Evolutionary conservation across 2,329 filamentous ascomycete genomes (phyloP), one percentile per base, ranked within the genome.

Genomic region (Claviceps fusiformis): DNA sequence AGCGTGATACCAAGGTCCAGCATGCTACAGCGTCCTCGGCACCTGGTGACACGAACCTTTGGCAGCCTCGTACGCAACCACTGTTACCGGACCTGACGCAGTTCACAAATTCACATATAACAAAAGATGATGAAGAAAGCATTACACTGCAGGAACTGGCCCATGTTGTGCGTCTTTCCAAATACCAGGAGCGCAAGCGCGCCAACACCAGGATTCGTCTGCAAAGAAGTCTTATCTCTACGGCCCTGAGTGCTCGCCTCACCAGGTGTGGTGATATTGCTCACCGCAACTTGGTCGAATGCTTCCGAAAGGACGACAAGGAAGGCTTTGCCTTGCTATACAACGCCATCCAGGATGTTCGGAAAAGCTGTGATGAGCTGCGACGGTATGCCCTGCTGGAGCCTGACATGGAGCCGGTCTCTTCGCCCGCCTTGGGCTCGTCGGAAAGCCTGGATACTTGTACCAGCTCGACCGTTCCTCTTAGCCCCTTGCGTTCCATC

Each of bases 171-270:
- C 82, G 86, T 58, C 74, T 90, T 59, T 86, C 86, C 66, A 86
- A 84, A 64, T 89, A 90, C 67, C 87, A 92, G 70, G 85, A 89
- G 75, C 85, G 86, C 75, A 87, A 88, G 75, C 82, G 86, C 71
- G 77, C 80, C 60, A 84, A 85, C 65, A 86, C 84, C 49, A 79
- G 87, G 61, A 75, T 86, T 60, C 83, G 86, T 56, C 76, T 93
- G 54, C 86, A 90, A 67, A 78, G 85, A 64, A 87, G 81, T 65
- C 74, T 91, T 58, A 80, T 91, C 54, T 87, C 85, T 24, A 87
- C 85, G 47, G 86, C 86, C 44, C 74, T 90, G 57, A 88, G 84
- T 60, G 82, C 85, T 57, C 85, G 88, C 55, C 74, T 92, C 65
- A 83, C 84, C 62, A 81, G 86, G 60, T 88, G 84, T 62, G 85